These are phyloP conservation scores for Fusarium sp. DNA, from an alignment of 2,329 filamentous ascomycete species.

Conservation along the genomic window DNA sequence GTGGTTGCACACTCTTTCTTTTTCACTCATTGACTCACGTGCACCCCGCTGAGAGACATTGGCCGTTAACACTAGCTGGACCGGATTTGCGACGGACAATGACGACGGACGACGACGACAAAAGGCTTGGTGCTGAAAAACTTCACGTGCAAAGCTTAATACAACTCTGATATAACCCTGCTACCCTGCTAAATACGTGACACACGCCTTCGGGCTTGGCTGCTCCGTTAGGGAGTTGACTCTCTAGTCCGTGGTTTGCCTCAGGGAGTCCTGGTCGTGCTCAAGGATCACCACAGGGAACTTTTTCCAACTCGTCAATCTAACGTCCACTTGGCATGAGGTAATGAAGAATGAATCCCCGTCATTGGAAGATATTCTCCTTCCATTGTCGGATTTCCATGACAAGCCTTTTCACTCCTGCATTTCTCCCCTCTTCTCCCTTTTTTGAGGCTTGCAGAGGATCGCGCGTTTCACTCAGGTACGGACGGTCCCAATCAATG, in stretches of 20 bases:
- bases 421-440: conserved; percentile 7
- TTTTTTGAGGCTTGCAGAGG: conserved; percentile 24
- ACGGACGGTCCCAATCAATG: conserved; percentile 40
- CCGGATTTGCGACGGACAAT: conserved; percentile 2
- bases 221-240: neutral
- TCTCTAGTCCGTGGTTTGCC: neutral
- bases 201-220: conserved; percentile 6
- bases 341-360: conserved; percentile 1
- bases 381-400: conserved; percentile 11
- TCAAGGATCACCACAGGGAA: neutral
- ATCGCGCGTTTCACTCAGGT: conserved; percentile 41
- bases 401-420: neutral
- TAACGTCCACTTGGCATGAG: neutral
- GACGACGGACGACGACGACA: neutral
- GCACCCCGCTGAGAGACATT: neutral
- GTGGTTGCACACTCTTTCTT: neutral
- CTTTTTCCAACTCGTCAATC: neutral
- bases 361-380: neutral
- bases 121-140: neutral
- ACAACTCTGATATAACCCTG: conserved; percentile 3
- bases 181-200: conserved; percentile 11
- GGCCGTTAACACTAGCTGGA: neutral
- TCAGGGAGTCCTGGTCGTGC: neutral
- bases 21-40: conserved; percentile 8
- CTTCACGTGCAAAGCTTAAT: conserved; percentile 9